Evolutionary conservation across 2,329 filamentous ascomycete genomes (phyloP), one percentile per base, ranked within the genome.

Genomic region (Stemphylium vesicarium): DNA sequence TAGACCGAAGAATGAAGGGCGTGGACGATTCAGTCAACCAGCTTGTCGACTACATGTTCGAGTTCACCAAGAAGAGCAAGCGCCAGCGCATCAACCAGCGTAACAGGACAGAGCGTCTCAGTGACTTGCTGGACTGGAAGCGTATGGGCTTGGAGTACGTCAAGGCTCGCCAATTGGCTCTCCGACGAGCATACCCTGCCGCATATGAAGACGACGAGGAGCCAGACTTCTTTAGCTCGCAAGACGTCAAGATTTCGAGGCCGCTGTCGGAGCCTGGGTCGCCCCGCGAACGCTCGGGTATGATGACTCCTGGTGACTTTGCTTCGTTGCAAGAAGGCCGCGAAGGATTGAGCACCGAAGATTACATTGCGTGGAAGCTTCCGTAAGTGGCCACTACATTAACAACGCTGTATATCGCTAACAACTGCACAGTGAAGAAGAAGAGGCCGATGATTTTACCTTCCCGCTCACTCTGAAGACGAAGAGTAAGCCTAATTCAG

Each of bases 281-380:
- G 15, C 95, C 95, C 9, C 85, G 93, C 58, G 93, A 96, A 73
- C 86, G 92, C 31, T 89, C 89, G 38, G 95, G 95, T 49, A 96
- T 97, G 92, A 98, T 99, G 95, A 99, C 95, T 0, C 95, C 95
- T 7, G 95, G 95, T 41, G 95, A 99, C 77, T 98, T 98, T 82
- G 95, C 92, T 24, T 96, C 92, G 65, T 81, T 99, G 51, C 95
- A 98, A 78, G 95, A 99, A 78, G 92, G 92, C 39, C 89, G 89
- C 38, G 95, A 99, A 76, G 93, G 94, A 1, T 79, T 99, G 65
- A 95, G 84, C 79, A 98, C 95, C 0, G 95, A 99, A 78, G 95
- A 99, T 73, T 98, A 99, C 76, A 92, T 98, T 70, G 90, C 94
- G 29, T 99, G 95, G 95, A 96, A 96, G 79, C 81, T 98, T 55